Conservation (phyloP, 225 moss, liverwort and hornwort genomes). For the Physcomitrium patens region DNA sequence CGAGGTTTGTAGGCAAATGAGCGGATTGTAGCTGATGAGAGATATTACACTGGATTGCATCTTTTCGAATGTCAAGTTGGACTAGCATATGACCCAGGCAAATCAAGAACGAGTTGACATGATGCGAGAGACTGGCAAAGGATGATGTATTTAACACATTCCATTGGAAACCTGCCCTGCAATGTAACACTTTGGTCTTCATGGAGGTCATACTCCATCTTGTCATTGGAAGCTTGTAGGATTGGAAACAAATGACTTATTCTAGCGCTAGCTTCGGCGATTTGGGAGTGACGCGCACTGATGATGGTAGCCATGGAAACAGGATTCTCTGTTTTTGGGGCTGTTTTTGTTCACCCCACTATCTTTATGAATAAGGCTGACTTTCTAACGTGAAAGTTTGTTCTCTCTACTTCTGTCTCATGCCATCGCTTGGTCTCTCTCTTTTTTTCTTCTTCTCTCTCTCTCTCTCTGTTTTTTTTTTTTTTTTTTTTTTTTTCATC, state of each 20-base stretch:
- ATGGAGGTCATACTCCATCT: conserved; percentile 20
- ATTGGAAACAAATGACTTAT: neutral
- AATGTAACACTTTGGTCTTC: conserved; percentile 24
- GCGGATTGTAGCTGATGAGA: conserved; percentile 22
- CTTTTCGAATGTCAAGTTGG: conserved; percentile 27
- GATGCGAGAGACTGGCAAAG: conserved; percentile 16
- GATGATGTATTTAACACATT: neutral
- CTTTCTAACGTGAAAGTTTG: conserved; percentile 34
- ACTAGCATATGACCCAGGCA: neutral
- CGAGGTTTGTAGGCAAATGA: conserved; percentile 29
- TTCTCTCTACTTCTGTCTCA: neutral
- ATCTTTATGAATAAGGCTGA: conserved; percentile 27
- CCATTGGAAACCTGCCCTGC: conserved; percentile 19
- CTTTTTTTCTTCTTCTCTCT: too few relatives aligned
- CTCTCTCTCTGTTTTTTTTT: too few relatives aligned
- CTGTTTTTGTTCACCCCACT: conserved; percentile 19
- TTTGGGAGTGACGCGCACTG: neutral
- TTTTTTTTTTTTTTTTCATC: too few relatives aligned
- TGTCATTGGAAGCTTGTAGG: conserved; percentile 17
- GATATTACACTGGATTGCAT: conserved; percentile 1
- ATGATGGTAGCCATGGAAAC: conserved; percentile 23
- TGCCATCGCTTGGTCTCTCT: neutral
- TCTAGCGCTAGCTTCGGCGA: conserved; percentile 19
- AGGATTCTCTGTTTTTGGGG: conserved; percentile 29
- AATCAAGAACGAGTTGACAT: conserved; percentile 17